A percentile compares a stretch with the other conserved stretches of the same genome.
Evolutionary conservation across 805 yeast genomes (phyloP).

Genomic region (Naumovozyma castellii): DNA sequence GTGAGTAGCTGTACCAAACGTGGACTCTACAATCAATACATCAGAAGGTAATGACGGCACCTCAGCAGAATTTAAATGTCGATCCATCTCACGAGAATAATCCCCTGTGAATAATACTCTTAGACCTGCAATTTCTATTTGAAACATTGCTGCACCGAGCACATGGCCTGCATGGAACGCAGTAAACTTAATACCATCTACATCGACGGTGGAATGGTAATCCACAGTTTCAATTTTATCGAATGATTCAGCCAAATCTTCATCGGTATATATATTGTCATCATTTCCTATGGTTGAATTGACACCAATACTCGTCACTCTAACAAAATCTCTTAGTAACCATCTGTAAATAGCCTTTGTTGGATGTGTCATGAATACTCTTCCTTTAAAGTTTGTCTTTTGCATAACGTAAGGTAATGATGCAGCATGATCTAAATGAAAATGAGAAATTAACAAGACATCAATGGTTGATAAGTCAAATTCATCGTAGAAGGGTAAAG

Average conservation of each 20-base stretch:
- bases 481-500: slow-evolving; percentile 92
- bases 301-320: slow-evolving; percentile 61
- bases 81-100: slow-evolving; percentile 88
- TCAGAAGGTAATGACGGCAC: slow-evolving; percentile 85
- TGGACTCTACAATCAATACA: slow-evolving; percentile 84
- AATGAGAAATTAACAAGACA: slow-evolving; percentile 79
- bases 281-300: slow-evolving; percentile 31
- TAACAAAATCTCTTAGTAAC: slow-evolving; percentile 87
- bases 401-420: slow-evolving; percentile 97
- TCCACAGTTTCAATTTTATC: slow-evolving; percentile 90
- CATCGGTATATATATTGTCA: slow-evolving; percentile 73
- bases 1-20: slow-evolving; percentile 96
- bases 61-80: slow-evolving; percentile 93
- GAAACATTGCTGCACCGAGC: slow-evolving; percentile 95
- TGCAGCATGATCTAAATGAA: slow-evolving; percentile 97
- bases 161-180: slow-evolving; percentile 99
- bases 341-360: slow-evolving; percentile 96
- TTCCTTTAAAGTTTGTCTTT: slow-evolving; percentile 86
- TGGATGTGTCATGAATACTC: slow-evolving; percentile 98
- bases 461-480: slow-evolving; percentile 85
- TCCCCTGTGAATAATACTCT: slow-evolving; percentile 91
- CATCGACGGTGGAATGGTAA: slow-evolving; percentile 89
- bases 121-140: slow-evolving; percentile 88
- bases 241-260: slow-evolving; percentile 77
- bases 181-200: slow-evolving; percentile 89